A percentile compares a stretch with the other conserved stretches of the same genome.
Evolutionary conservation across 768 basidiomycete species (phyloP).

Genomic region (Rhizopogon vinicolor): DNA sequence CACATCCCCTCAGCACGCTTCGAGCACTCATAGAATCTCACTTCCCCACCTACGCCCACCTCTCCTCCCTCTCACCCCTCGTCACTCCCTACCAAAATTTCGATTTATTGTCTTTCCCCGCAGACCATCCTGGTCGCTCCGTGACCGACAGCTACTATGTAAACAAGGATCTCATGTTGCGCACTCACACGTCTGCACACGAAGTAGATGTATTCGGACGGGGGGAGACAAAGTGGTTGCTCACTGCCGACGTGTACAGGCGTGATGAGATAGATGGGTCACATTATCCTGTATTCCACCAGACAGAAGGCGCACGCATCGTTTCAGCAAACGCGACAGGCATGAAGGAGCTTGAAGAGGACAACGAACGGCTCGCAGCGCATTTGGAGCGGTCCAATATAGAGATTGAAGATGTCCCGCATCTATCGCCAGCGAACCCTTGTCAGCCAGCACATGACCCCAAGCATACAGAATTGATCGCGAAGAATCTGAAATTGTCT

Average conservation of each 20-base stretch:
- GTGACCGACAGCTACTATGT: slow-evolving; percentile 95
- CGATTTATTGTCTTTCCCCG: slow-evolving; percentile 92
- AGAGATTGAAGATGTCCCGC: slow-evolving; percentile 81
- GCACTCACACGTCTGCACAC: slow-evolving; percentile 98
- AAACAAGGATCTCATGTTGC: slow-evolving; percentile 85
- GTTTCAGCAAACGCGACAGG: slow-evolving; percentile 57
- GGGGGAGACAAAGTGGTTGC: slow-evolving; percentile 79
- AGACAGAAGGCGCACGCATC: slow-evolving; percentile 92
- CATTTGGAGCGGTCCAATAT: slow-evolving; percentile 72
- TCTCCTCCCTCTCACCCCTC: slow-evolving; percentile 79
- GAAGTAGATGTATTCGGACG: slow-evolving; percentile 86
- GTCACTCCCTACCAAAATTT: slow-evolving; percentile 93
- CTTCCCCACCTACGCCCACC: slow-evolving; percentile 67
- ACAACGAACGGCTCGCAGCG: slow-evolving; percentile 60
- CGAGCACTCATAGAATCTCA: slow-evolving; percentile 81
- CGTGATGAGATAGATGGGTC: slow-evolving; percentile 97
- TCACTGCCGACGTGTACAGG: slow-evolving; percentile 95
- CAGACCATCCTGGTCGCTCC: slow-evolving; percentile 89
- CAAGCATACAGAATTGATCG: slow-evolving; percentile 63
- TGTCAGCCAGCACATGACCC: slow-evolving; percentile 77
- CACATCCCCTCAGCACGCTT: slow-evolving; percentile 86
- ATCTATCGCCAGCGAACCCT: slow-evolving; percentile 72
- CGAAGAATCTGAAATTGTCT: slow-evolving; percentile 84
- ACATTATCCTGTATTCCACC: slow-evolving; percentile 98
- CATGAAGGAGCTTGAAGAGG: slow-evolving; percentile 59